Percentiles rank a stretch among this genome's conserved stretches.
These are phyloP conservation scores for Rhizomucor miehei DNA, from an alignment of 371 early-diverging fungal genomes.

Conservation along the genomic window DNA sequence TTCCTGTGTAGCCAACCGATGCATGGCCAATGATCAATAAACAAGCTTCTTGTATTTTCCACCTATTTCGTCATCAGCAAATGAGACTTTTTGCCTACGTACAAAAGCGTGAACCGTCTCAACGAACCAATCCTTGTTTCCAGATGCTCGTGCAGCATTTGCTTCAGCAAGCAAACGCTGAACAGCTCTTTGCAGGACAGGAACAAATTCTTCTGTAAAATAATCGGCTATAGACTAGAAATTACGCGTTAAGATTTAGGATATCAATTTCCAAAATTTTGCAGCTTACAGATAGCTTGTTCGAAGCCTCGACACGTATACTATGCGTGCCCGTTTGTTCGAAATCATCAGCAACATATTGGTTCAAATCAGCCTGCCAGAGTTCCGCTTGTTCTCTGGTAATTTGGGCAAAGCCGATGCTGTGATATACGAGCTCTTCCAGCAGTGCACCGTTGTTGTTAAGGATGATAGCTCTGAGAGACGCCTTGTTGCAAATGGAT, in stretches of 20 bases:
- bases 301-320: constrained; percentile 80
- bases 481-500: constrained; percentile 55
- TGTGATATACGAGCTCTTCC: constrained; percentile 57
- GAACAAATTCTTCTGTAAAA: constrained; percentile 56
- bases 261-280: not conserved
- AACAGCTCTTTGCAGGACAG: constrained; percentile 54
- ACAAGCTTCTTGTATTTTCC: constrained; percentile 84
- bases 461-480: constrained; percentile 32
- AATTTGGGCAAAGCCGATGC: constrained; percentile 77
- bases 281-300: constrained; percentile 58
- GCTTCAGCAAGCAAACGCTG: constrained; percentile 57
- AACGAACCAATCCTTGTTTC: constrained; percentile 51
- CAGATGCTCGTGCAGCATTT: constrained; percentile 45
- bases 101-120: not conserved
- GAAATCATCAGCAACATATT: constrained; percentile 88
- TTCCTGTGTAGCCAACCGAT: constrained; percentile 54
- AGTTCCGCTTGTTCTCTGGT: constrained; percentile 77
- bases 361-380: constrained; percentile 83
- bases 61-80: constrained; percentile 39
- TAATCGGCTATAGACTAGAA: constrained; percentile 48
- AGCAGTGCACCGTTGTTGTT: constrained; percentile 42
- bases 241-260: not conserved
- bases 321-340: constrained; percentile 82
- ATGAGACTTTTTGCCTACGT: not conserved
- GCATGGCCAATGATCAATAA: constrained; percentile 71